Evolutionary conservation across 192 early-diverging fungal genomes (phyloP), one percentile per base, ranked within the genome.

Genomic region (Mortierella alpina): DNA sequence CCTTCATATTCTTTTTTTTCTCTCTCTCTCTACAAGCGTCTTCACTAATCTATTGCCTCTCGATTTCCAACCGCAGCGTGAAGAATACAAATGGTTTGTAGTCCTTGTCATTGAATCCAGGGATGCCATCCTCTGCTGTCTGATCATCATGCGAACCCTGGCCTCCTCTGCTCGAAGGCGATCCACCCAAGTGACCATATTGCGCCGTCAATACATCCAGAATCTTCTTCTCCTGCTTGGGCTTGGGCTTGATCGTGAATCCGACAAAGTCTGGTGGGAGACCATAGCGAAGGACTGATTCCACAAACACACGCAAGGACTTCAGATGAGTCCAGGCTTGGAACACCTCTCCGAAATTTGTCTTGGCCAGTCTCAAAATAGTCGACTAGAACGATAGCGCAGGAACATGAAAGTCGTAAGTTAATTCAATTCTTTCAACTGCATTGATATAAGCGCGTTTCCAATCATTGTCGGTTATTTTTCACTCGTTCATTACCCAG

Each of bases 251-350:
- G 53, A 77, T 63, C 70, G 59, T 74, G 73, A 78, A 73, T 18
- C 82, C 59, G 12, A 77, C 63, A 67, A 99, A 99, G 78, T 99
- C 94, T 44, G 97, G 96, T 14, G 98, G 97, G 15, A 99, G 87
- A 22, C 98, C 98, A 78, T 99, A 98, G 59, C 98, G 96, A 70
- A 99, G 83, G 7, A 99, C 90, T 17, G 95, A 97, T 80, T 99
- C 98, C 22, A 99, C 96, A 88, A 96, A 99, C 18, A 98, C 91
- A 8, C 97, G 90, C 46, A 99, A 83, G 2, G 93, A 93, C 86
- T 99, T 99, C 67, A 98, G 80, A 73, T 99, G 98, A 48, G 98
- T 87, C 95, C 96, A 99, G 48, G 93, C 93, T 8, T 92, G 79
- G 72, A 96, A 96, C 0, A 94, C 91, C 80, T 99, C 98, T 41